phyloP scores from a whole-genome alignment of 768 basidiomycete species.

The Boletus fagicola region DNA sequence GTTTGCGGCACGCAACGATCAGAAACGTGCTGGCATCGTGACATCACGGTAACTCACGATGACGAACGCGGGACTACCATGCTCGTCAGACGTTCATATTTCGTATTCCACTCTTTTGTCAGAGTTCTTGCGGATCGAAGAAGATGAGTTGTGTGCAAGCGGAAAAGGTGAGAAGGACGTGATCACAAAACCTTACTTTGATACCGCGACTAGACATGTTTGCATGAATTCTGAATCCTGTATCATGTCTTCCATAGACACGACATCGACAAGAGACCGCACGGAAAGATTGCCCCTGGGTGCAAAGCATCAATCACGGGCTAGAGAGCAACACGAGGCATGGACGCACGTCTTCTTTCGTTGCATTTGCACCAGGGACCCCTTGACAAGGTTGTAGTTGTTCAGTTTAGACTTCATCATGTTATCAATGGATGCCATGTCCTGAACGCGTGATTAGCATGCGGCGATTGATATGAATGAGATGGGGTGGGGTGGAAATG shows the following conservation, averaged over 20 bases:
- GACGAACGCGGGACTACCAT: conserved; percentile 96
- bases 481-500: conserved; percentile 10
- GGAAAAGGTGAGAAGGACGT: not conserved
- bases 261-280: conserved; percentile 80
- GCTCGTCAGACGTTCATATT: conserved; percentile 81
- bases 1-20: conserved; percentile 18
- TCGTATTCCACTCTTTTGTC: conserved; percentile 83
- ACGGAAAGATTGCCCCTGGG: conserved; percentile 92
- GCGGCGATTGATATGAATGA: conserved; percentile 22
- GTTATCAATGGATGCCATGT: conserved; percentile 92
- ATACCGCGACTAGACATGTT: conserved; percentile 89
- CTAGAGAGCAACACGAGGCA: not conserved
- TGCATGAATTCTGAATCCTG: conserved; percentile 92
- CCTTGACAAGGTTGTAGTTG: conserved; percentile 92
- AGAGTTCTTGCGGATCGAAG: conserved; percentile 51
- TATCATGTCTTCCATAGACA: conserved; percentile 77
- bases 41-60: conserved; percentile 48
- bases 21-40: conserved; percentile 17
- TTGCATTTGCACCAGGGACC: conserved; percentile 86
- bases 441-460: conserved; percentile 43
- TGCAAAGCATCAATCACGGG: conserved; percentile 5
- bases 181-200: conserved; percentile 60
- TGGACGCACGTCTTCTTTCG: conserved; percentile 82
- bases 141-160: conserved; percentile 17
- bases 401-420: conserved; percentile 89